Evolutionary conservation across 305 asterid genomes (phyloP), one percentile per base, ranked within the genome.

Genomic region (Fraxinus xanthoxyloides): DNA sequence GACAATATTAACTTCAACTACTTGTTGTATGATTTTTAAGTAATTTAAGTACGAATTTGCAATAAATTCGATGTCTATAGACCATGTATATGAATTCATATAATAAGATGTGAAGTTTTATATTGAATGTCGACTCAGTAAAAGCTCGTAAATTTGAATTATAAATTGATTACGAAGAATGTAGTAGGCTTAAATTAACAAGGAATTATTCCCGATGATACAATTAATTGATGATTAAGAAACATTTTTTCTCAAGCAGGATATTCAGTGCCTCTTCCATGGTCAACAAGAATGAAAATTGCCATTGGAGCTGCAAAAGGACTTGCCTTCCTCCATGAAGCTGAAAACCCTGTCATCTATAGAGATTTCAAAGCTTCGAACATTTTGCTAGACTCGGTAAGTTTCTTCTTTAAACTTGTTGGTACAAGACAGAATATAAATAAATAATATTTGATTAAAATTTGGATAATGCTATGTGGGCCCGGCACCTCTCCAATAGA

Each of bases 331-430:
- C 88, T 86, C 24, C 88, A 86, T 17, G 88, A 84, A 83, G 79
- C 85, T 17, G 72, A 77, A 67, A 81, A 80, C 17, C 85, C 84
- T 0, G 85, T 86, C 34, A 83, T 86, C 51, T 86, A 77, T 54
- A 84, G 88, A 12, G 88, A 86, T 86, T 86, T 86, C 48, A 86
- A 86, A 28, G 87, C 88, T 72, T 86, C 88, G 24, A 86, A 86
- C 51, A 86, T 86, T 23, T 86, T 86, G 82, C 72, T 86, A 72
- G 85, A 83, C 83, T 86, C 88, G 0, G 88, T 86, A 81, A 70
- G 77, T 70, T 15, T 21, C 17, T 24, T 10, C 21, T 38, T 59
- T 0, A 19, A 32, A 12, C 13, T 3, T 78, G 12, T 31, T 35
- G 65, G n/a, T 9, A 21, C 15, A 26, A 26, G 73, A 65, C 13